phyloP scores from a whole-genome alignment of 2,329 filamentous ascomycete genomes.

The Rhynchosporium secalis region DNA sequence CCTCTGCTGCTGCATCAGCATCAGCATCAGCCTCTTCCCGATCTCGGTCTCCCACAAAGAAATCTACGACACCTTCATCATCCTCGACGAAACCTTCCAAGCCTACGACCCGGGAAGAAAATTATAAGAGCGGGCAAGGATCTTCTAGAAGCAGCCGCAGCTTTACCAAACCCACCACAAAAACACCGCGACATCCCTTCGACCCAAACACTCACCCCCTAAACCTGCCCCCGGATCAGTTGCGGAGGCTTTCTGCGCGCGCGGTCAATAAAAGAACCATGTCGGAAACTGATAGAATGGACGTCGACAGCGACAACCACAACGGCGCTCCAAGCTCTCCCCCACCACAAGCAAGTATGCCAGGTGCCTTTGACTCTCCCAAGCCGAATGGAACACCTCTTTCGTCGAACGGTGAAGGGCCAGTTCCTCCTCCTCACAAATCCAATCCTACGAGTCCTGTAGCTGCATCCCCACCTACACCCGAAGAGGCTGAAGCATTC shows the following conservation, averaged over 20 bases:
- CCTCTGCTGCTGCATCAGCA: conserved; percentile 13
- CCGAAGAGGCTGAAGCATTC: conserved; percentile 83
- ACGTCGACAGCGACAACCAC: conserved; percentile 67
- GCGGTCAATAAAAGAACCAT: conserved; percentile 49
- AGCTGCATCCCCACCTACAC: conserved; percentile 43
- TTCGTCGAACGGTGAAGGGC: conserved; percentile 46
- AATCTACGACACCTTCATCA: conserved; percentile 26
- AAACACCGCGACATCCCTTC: conserved; percentile 45
- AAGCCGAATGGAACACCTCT: conserved; percentile 50
- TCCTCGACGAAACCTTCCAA: conserved; percentile 34
- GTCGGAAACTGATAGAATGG: conserved; percentile 63
- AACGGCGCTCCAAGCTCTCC: conserved; percentile 54
- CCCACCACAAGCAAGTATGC: conserved; percentile 47
- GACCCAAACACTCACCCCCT: conserved; percentile 80
- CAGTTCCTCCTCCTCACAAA: conserved; percentile 71
- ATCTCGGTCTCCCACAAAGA: conserved; percentile 38
- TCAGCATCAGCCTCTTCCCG: conserved; percentile 28
- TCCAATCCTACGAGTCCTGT: conserved; percentile 61
- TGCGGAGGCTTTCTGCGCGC: conserved; percentile 71
- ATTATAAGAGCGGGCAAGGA: conserved; percentile 33
- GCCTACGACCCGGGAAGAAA: conserved; percentile 32
- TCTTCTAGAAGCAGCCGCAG: conserved; percentile 37
- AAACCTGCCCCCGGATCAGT: conserved; percentile 86
- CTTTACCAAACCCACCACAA: conserved; percentile 32
- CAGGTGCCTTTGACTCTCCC: conserved; percentile 45